Base-by-base conservation (phyloP, 345 rosid species). In the Trapa incisa region DNA sequence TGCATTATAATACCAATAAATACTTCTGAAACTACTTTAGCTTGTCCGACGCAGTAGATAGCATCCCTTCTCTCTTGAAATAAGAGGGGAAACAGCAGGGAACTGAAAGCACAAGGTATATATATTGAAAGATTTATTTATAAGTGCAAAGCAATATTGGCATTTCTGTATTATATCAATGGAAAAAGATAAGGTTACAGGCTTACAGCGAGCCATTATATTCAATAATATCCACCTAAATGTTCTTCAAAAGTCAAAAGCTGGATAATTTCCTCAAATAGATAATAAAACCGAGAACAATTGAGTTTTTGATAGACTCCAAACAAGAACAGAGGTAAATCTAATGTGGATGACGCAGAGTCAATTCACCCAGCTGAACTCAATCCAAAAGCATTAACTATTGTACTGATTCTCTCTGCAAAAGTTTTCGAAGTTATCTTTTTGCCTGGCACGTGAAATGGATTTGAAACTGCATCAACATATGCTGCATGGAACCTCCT, bases 401-500 rank as follows among this genome's bases (percentile, higher is more conserved):
- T 85, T 74, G 79, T 80, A 84, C 85, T 89, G 53, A 94, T 96
- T 65, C 89, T 84, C 68, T 84, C 89, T 9, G 96, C 91, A 68
- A 89, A 91, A 60, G 83, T 86, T 80, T 73, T 87, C 66, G 99
- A 94, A 7, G 96, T 94, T 33, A 89, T 89, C 87, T 84, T 94
- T 79, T 91, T 94, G 35, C 96, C 96, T 1, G 93, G 96, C n/a
- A 94, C 89, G 36, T 94, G 96, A 68, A 89, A 94, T 1, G 97
- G 99, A 77, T 94, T 94, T 43, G 96, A 94, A 75, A 91, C 90
- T 32, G 96, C 97, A 73, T 91, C 97, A 57, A 86, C 93, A 47
- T 91, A 94, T n/a, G 91, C 96, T 48, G 96, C 90, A 76, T 94
- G 97, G 77, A 94, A 94, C 80, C 83, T 86, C 85, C 86, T 79